Conservation (phyloP, 768 basidiomycete genomes). For the Mrakia gelida region DNA sequence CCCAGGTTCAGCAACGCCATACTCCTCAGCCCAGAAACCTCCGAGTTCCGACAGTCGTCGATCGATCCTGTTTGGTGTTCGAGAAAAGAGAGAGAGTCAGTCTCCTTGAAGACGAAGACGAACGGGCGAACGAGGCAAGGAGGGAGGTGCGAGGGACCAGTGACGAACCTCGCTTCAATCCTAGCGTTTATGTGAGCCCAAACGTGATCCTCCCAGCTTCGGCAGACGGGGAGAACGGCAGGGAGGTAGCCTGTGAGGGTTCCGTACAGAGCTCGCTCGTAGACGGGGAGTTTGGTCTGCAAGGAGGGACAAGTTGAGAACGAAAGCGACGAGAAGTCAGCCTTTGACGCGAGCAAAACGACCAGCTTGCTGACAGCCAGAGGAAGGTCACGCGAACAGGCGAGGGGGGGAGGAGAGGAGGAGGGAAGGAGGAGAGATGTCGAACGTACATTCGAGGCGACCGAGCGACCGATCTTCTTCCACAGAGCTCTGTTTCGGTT, state of each 20-base stretch:
- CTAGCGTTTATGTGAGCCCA: constrained; percentile 84
- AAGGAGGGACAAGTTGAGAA: background rate
- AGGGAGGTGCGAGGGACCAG: background rate
- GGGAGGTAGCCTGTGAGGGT: constrained; percentile 67
- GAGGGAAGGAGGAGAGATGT: background rate
- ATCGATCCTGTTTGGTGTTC: constrained; percentile 50
- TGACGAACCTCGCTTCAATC: constrained; percentile 54
- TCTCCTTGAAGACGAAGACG: background rate
- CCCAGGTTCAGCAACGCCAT: constrained; percentile 59
- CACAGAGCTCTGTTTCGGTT: constrained; percentile 74
- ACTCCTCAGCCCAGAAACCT: constrained; percentile 78
- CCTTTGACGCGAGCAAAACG: background rate
- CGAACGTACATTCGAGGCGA: constrained; percentile 67
- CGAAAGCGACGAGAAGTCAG: background rate
- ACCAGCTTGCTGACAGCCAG: no score
- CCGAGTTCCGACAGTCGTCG: constrained; percentile 60
- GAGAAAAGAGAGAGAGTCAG: background rate
- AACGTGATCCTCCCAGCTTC: constrained; percentile 91
- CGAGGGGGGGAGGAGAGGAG: background rate
- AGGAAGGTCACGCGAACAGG: no score
- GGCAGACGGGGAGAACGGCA: constrained; percentile 64
- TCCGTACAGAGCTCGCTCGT: constrained; percentile 83
- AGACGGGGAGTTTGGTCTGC: constrained; percentile 57
- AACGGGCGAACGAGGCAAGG: no score
- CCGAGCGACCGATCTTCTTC: constrained; percentile 77